Conservation (phyloP, 345 rosid species). For the Syzygium oleosum region DNA sequence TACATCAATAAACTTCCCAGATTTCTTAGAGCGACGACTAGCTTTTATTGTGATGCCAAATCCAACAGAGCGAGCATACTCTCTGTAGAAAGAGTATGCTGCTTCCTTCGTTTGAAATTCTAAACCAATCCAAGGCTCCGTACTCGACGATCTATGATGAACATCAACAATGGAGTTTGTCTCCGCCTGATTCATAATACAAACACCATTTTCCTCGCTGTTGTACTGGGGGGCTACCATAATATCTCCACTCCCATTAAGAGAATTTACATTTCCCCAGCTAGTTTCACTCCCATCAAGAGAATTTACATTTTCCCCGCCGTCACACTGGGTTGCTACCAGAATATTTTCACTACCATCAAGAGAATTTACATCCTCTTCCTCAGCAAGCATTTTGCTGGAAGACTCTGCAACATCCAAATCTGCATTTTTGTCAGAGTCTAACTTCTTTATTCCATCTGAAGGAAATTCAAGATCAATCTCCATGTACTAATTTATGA, state of each 20-base stretch:
- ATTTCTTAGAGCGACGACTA: constrained; percentile 40
- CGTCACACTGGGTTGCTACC: not conserved
- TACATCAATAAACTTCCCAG: constrained; percentile 41
- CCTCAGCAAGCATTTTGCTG: not conserved
- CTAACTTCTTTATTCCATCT: constrained; percentile 8
- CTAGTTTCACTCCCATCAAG: not conserved
- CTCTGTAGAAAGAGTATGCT: constrained; percentile 38
- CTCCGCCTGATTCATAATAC: not conserved
- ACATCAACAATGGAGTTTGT: constrained; percentile 1
- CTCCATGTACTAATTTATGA: constrained; percentile 8
- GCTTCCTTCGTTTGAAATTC: constrained; percentile 39
- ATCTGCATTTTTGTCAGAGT: not conserved
- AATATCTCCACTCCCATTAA: not conserved
- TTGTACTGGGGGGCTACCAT: not conserved
- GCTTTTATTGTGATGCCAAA: constrained; percentile 41
- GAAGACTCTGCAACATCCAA: not conserved
- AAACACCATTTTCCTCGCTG: not conserved
- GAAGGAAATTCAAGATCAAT: constrained; percentile 24
- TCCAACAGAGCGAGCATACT: constrained; percentile 34
- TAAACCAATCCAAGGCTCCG: constrained; percentile 23
- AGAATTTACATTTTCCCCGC: not conserved
- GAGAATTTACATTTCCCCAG: constrained; percentile 2
- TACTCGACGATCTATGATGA: not conserved
- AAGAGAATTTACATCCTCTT: constrained; percentile 6
- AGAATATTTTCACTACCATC: not conserved